A percentile compares a stretch with the other conserved stretches of the same genome.
These are phyloP conservation scores for Pilaira anomala DNA, from an alignment of 192 early-diverging fungal genomes.

Conservation along the genomic window DNA sequence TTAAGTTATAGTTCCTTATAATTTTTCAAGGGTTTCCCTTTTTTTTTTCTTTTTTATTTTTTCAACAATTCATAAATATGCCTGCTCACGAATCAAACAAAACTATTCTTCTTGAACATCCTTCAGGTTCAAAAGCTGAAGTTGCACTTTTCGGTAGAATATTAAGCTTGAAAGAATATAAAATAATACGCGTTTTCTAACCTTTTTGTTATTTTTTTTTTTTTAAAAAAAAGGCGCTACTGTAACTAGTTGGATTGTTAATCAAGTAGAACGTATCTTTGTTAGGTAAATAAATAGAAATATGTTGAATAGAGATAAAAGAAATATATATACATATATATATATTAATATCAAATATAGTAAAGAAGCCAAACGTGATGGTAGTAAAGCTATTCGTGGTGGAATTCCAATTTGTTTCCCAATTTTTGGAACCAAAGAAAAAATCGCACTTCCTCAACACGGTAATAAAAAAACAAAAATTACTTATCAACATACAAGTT, in stretches of 20 bases:
- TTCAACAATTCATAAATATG: conserved; percentile 14
- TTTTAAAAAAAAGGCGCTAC: conserved; percentile 67
- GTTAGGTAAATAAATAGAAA: conserved; percentile 51
- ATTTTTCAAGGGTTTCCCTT: too few species aligned
- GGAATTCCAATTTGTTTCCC: conserved; percentile 80
- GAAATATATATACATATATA: not conserved
- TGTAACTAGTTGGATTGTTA: conserved; percentile 83
- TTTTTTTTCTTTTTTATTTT: conserved; percentile 13
- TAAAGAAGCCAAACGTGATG: conserved; percentile 75
- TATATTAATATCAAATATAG: conserved; percentile 48
- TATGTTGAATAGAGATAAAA: not conserved
- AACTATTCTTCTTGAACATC: conserved; percentile 19
- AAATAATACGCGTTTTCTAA: conserved; percentile 3
- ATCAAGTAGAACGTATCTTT: conserved; percentile 79
- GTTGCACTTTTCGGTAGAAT: conserved; percentile 25
- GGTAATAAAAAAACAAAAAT: conserved; percentile 34
- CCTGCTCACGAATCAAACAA: conserved; percentile 23
- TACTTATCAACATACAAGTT: not conserved
- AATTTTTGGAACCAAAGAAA: conserved; percentile 65
- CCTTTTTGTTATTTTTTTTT: not conserved
- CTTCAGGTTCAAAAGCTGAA: conserved; percentile 28
- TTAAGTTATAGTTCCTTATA: too few species aligned
- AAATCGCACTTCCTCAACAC: conserved; percentile 67
- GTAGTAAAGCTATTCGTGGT: conserved; percentile 90
- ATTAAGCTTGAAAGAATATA: not conserved